Percentiles rank a stretch among this genome's conserved stretches.
phyloP scores from a whole-genome alignment of 306 rosid genomes.

The Castanea sativa region DNA sequence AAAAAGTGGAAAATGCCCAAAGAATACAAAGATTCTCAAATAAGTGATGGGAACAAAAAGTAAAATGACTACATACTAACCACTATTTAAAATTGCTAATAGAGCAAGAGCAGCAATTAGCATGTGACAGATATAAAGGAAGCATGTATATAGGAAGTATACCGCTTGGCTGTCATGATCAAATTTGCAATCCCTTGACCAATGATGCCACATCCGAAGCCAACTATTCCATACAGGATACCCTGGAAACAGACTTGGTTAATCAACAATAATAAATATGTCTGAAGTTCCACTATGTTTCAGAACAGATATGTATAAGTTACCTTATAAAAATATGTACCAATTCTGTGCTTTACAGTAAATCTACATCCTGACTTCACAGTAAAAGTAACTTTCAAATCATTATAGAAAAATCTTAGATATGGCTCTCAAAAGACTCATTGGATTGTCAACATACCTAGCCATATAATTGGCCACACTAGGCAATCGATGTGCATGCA shows the following conservation, averaged over 20 bases:
- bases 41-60: background rate
- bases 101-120: background rate
- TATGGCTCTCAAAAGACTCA: no score
- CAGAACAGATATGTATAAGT: background rate
- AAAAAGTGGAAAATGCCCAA: background rate
- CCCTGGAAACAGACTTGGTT: conserved; percentile 61
- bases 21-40: background rate
- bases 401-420: no score
- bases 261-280: background rate
- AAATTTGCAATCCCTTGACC: conserved; percentile 97
- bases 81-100: background rate
- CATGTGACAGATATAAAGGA: conserved; percentile 11
- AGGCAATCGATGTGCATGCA: no score
- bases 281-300: background rate
- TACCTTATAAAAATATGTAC: conserved; percentile 83
- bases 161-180: conserved; percentile 93
- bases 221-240: conserved; percentile 77
- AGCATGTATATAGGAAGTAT: conserved; percentile 17
- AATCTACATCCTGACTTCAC: conserved; percentile 83
- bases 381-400: no score
- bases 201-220: conserved; percentile 85
- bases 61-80: background rate
- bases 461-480: no score
- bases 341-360: conserved; percentile 63
- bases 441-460: no score